Conservation (phyloP, 257 asterid genomes). For the Nicotiana sylvestris region DNA sequence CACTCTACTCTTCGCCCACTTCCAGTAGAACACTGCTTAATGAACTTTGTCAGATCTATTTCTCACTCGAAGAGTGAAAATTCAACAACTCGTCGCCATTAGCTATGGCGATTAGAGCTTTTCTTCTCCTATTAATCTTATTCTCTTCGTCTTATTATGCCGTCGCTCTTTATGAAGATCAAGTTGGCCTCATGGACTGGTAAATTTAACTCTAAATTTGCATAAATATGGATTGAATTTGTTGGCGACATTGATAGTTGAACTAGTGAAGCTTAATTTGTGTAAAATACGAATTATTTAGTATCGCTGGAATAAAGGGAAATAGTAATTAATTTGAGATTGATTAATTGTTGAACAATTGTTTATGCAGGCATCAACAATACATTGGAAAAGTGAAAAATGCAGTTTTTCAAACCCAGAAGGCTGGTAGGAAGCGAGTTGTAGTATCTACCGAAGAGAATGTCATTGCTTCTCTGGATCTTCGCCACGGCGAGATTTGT, state of each 20-base stretch:
- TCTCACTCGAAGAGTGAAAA: too few relatives aligned
- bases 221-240: not conserved
- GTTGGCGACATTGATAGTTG: not conserved
- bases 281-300: not conserved
- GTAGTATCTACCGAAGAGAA: slow-evolving; percentile 92
- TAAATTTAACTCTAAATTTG: slow-evolving; percentile 6
- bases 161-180: slow-evolving; percentile 65
- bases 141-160: slow-evolving; percentile 31
- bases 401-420: slow-evolving; percentile 93
- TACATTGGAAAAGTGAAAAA: slow-evolving; percentile 92
- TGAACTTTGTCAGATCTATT: too few relatives aligned
- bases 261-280: not conserved
- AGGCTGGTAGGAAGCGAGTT: slow-evolving; percentile 92
- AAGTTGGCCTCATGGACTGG: slow-evolving; percentile 95
- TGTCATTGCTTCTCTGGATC: slow-evolving; percentile 93
- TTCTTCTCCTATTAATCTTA: slow-evolving; percentile 31
- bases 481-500: slow-evolving; percentile 97
- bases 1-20: too few relatives aligned
- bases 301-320: not conserved
- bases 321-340: not conserved
- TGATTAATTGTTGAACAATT: slow-evolving; percentile 20
- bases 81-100: slow-evolving; percentile 31
- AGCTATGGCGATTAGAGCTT: slow-evolving; percentile 70
- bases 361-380: slow-evolving; percentile 66
- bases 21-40: too few relatives aligned